phyloP scores from a whole-genome alignment of 139 green algal genomes.

The Gonium pectorale region DNA sequence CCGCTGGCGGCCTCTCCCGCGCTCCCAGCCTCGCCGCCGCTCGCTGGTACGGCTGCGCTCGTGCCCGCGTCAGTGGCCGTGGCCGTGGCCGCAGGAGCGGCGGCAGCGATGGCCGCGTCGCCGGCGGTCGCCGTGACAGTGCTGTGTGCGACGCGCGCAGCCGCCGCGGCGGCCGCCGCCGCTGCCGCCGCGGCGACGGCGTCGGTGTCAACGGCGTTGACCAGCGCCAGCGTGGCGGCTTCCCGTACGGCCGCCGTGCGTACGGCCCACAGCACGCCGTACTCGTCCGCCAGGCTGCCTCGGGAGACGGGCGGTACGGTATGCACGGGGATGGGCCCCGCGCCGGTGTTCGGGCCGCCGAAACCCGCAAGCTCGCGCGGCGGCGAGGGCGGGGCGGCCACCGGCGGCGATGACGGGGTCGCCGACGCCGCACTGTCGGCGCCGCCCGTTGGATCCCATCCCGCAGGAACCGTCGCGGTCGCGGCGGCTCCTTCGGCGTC shows the following conservation, averaged over 20 bases:
- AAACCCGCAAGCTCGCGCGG: background rate
- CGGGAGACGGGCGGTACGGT: background rate
- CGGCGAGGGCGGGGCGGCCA: background rate
- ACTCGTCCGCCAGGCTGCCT: conserved; percentile 29
- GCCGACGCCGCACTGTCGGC: background rate
- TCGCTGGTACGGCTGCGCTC: background rate
- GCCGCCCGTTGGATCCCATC: background rate
- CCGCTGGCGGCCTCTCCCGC: no score
- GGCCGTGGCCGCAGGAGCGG: background rate
- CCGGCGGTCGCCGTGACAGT: background rate
- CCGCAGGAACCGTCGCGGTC: no score
- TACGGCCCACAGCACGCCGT: conserved; percentile 34
- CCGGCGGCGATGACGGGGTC: background rate
- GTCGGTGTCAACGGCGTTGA: background rate
- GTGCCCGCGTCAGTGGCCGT: no score
- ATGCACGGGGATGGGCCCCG: background rate
- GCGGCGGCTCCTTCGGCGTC: background rate
- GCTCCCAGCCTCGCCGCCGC: no score
- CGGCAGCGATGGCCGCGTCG: background rate
- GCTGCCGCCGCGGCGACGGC: background rate
- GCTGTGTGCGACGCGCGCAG: no score
- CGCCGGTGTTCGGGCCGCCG: background rate
- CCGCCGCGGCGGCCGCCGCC: background rate
- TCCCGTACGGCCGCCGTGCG: conserved; percentile 28
- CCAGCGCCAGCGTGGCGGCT: background rate